These are phyloP conservation scores for Fusarium sp. DNA, from an alignment of 2,329 filamentous ascomycete species.

Conservation along the genomic window DNA sequence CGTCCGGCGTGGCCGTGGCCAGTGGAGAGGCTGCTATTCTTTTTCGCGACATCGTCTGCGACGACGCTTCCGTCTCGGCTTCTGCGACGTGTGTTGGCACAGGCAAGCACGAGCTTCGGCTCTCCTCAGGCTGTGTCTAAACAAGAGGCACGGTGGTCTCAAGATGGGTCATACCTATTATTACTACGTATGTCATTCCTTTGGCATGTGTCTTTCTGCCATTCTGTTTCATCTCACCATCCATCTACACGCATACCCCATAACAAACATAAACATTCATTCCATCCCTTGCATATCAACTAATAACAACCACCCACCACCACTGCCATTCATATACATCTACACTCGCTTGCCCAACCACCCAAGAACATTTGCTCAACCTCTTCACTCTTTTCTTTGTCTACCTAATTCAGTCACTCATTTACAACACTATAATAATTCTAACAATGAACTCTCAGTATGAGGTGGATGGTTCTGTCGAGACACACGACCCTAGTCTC, in stretches of 20 bases:
- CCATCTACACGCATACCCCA: background rate
- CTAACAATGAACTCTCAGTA: slow-evolving; percentile 68
- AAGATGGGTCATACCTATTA: slow-evolving; percentile 96
- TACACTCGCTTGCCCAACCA: slow-evolving; percentile 28
- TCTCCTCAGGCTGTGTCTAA: slow-evolving; percentile 32
- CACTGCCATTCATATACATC: slow-evolving; percentile 6
- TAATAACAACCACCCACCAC: slow-evolving; percentile 16
- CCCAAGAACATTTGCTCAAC: slow-evolving; percentile 30
- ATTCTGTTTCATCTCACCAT: slow-evolving; percentile 14
- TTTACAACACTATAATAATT: slow-evolving; percentile 20
- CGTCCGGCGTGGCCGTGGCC: slow-evolving; percentile 75
- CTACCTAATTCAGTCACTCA: slow-evolving; percentile 11
- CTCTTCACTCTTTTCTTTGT: slow-evolving; percentile 17
- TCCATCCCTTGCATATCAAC: slow-evolving; percentile 35
- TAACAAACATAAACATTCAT: slow-evolving; percentile 14
- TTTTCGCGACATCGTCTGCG: slow-evolving; percentile 90
- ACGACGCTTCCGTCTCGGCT: slow-evolving; percentile 68
- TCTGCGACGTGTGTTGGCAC: slow-evolving; percentile 38
- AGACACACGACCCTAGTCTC: slow-evolving; percentile 79
- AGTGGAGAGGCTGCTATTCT: slow-evolving; percentile 89
- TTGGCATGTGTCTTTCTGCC: slow-evolving; percentile 13
- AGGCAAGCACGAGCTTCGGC: slow-evolving; percentile 24
- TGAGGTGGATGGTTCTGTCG: slow-evolving; percentile 81
- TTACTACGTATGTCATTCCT: slow-evolving; percentile 80
- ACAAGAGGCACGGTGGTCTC: slow-evolving; percentile 78